These are phyloP conservation scores for Wickerhamiella spandovensis DNA, from an alignment of 805 yeast genomes.

Conservation along the genomic window DNA sequence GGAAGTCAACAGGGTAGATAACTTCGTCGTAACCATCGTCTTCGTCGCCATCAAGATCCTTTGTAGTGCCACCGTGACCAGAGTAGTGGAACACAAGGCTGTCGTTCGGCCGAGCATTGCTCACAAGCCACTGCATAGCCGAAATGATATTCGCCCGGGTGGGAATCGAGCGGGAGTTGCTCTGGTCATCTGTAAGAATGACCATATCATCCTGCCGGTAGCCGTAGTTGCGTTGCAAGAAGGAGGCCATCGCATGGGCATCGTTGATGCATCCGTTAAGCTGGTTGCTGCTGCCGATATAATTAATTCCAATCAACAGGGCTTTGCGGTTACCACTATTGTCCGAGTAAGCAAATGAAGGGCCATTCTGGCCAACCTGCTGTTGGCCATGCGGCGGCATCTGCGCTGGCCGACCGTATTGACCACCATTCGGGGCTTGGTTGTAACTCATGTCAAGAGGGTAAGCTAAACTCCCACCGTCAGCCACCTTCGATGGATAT, in stretches of 20 bases:
- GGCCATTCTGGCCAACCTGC: constrained; percentile 18
- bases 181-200: constrained; percentile 30
- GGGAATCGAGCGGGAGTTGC: constrained; percentile 36
- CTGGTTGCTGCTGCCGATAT: constrained; percentile 47
- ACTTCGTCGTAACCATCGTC: constrained; percentile 62
- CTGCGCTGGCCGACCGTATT: constrained; percentile 7
- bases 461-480: not conserved
- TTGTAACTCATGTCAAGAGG: not conserved
- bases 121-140: constrained; percentile 74
- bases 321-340: constrained; percentile 68
- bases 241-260: constrained; percentile 33
- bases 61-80: constrained; percentile 73
- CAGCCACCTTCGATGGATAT: no score
- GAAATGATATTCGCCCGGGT: constrained; percentile 54
- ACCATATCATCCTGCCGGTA: constrained; percentile 28
- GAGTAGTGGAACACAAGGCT: constrained; percentile 71
- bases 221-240: constrained; percentile 29
- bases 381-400: constrained; percentile 26
- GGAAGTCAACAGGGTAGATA: constrained; percentile 62
- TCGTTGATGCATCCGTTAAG: constrained; percentile 76
- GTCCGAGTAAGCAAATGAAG: constrained; percentile 46
- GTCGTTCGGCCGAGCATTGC: constrained; percentile 62
- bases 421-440: not conserved
- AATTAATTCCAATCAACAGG: constrained; percentile 63
- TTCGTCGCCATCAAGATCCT: constrained; percentile 61